Base-by-base conservation (phyloP, 768 basidiomycete species). In the Calocybe indica region DNA sequence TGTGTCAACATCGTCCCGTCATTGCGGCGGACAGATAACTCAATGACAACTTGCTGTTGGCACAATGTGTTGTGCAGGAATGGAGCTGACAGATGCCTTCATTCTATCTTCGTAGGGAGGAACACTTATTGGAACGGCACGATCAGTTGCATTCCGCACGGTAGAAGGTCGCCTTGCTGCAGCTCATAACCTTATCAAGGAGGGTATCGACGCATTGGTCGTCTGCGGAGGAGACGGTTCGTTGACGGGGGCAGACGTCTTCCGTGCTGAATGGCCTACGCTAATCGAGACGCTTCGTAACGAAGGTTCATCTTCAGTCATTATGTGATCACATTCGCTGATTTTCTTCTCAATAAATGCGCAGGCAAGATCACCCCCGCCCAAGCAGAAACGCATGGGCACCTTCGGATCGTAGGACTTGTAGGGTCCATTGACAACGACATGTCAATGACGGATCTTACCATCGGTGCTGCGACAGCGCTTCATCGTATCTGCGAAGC, bases 391-490 rank as follows among this genome's bases (percentile, higher is more conserved):
- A 69, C 70, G 10, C 85, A 93, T 58, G 73, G 81, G 15, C 89
- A 97, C 58, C 84, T 99, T 53, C 88, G 81, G 65, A 96, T 99
- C 56, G 95, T 95, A 52, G 96, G 96, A n/a, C 82, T 99, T 37
- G 96, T 98, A 50, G 96, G 96, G 33, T 95, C 92, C 4, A 98
- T 99, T 61, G 96, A 99, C 69, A 99, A 99, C 60, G 96, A 98
- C 63, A 97, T 99, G 94, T 88, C 89, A 11, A 76, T 95, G 79
- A 98, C 96, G 13, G 93, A 98, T 66, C 66, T 96, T 60, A 99
- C 96, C 6, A 98, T 98, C 60, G 96, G 95, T 41, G 95, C 93
- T 1, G 83, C 90, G 1, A 99, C 95, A 2, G 95, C 95, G 13
- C 71, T 99, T 34, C 93, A 95, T 55, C 82, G 96, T 37, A 98